These are phyloP conservation scores for Penicillium canescens DNA, from an alignment of 495 filamentous ascomycete species.

Conservation along the genomic window DNA sequence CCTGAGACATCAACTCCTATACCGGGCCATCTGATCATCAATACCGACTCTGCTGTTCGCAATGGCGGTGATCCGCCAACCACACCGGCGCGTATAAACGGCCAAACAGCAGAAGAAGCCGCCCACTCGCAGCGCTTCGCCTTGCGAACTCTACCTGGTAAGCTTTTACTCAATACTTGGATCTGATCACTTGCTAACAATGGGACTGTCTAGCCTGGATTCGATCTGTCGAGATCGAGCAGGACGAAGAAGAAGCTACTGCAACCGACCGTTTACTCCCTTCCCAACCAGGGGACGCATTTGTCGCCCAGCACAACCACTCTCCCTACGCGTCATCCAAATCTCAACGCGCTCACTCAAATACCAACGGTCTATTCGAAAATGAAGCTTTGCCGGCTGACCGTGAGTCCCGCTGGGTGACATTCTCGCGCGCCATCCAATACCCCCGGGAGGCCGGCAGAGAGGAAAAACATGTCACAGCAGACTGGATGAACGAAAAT, in stretches of 20 bases:
- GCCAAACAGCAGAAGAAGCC: slow-evolving; percentile 15
- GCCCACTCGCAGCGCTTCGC: slow-evolving; percentile 12
- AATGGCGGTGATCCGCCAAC: slow-evolving; percentile 23
- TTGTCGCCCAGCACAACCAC: slow-evolving; percentile 62
- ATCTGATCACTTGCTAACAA: slow-evolving; percentile 9
- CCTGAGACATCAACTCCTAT: slow-evolving; percentile 6
- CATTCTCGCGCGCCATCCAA: slow-evolving; percentile 56
- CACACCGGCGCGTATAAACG: slow-evolving; percentile 18
- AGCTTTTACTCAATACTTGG: not conserved
- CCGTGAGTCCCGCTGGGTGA: slow-evolving; percentile 60
- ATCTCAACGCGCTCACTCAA: slow-evolving; percentile 11
- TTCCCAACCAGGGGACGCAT: slow-evolving; percentile 47
- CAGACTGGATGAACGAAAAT: slow-evolving; percentile 61
- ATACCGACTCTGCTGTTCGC: slow-evolving; percentile 22
- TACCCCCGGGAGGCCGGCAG: slow-evolving; percentile 49
- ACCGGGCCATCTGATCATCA: slow-evolving; percentile 17
- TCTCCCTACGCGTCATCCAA: slow-evolving; percentile 44
- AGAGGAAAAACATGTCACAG: slow-evolving; percentile 52
- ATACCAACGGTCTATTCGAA: slow-evolving; percentile 7
- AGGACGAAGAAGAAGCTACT: slow-evolving; percentile 30
- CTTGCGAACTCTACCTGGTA: slow-evolving; percentile 38
- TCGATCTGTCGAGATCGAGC: slow-evolving; percentile 32
- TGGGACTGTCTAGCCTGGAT: slow-evolving; percentile 35
- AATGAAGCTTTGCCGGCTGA: not conserved
- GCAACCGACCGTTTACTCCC: slow-evolving; percentile 39